Conservation (phyloP, 768 basidiomycete genomes). For the Leucocoprinus birnbaumii region DNA sequence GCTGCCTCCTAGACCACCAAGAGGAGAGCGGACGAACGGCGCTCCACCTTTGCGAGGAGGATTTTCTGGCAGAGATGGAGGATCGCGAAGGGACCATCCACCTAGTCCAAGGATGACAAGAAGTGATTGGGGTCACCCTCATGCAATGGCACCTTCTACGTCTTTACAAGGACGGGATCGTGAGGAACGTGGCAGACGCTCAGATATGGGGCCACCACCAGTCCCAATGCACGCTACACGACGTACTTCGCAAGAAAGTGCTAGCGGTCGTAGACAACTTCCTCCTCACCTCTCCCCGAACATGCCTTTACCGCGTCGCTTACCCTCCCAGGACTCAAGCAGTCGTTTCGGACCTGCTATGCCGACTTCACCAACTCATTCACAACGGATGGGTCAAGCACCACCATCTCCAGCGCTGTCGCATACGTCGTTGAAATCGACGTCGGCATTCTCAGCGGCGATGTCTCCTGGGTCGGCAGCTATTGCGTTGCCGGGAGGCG, state of each 20-base stretch:
- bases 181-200: constrained; percentile 39
- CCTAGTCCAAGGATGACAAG: constrained; percentile 29
- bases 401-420: constrained; percentile 45
- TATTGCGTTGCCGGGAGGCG: constrained; percentile 26
- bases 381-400: constrained; percentile 25
- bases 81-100: constrained; percentile 20
- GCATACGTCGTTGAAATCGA: constrained; percentile 26
- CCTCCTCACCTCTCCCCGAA: constrained; percentile 53
- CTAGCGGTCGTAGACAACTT: constrained; percentile 31
- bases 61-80: constrained; percentile 30
- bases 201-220: constrained; percentile 52
- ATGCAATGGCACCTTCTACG: constrained; percentile 18
- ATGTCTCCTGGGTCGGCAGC: constrained; percentile 32
- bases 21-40: constrained; percentile 28
- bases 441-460: constrained; percentile 16
- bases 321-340: constrained; percentile 38
- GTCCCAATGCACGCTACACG: constrained; percentile 36
- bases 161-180: constrained; percentile 24
- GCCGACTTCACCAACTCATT: constrained; percentile 25
- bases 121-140: constrained; percentile 21
- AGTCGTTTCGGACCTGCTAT: constrained; percentile 24
- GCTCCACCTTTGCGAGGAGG: constrained; percentile 21
- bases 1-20: constrained; percentile 19
- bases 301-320: constrained; percentile 30
- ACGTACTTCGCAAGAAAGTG: constrained; percentile 33